phyloP scores from a whole-genome alignment of 768 basidiomycete species.

The Hypholoma fasciculare region DNA sequence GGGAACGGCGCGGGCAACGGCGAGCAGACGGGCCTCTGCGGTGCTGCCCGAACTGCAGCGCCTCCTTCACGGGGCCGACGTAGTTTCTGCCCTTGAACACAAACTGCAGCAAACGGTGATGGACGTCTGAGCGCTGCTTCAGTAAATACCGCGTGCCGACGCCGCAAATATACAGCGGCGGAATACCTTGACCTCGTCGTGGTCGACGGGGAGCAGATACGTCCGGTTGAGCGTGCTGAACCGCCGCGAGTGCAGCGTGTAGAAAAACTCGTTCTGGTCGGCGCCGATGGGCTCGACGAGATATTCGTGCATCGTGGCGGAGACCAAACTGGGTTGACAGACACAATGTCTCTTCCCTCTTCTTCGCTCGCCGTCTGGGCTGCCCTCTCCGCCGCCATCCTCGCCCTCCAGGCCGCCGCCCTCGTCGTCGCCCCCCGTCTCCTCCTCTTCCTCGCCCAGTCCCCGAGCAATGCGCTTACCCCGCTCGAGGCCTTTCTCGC shows the following conservation, averaged over 20 bases:
- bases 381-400: constrained; percentile 27
- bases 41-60: constrained; percentile 50
- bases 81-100: constrained; percentile 65
- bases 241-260: constrained; percentile 47
- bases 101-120: constrained; percentile 68
- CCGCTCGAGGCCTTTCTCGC: constrained; percentile 70
- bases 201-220: constrained; percentile 68
- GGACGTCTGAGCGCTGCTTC: constrained; percentile 57
- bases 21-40: constrained; percentile 35
- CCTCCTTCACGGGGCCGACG: constrained; percentile 62
- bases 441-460: constrained; percentile 65
- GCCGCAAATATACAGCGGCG: background rate
- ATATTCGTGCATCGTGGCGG: constrained; percentile 22
- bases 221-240: constrained; percentile 55
- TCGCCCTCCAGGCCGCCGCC: constrained; percentile 15
- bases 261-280: constrained; percentile 56
- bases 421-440: constrained; percentile 57
- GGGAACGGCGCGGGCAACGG: background rate
- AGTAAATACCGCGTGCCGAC: constrained; percentile 1
- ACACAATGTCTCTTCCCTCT: constrained; percentile 15
- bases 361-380: constrained; percentile 32
- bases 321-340: constrained; percentile 25
- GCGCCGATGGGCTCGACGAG: constrained; percentile 29
- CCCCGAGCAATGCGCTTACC: constrained; percentile 46
- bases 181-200: constrained; percentile 61